phyloP scores from a whole-genome alignment of 1,139 yeast genomes.

The Blastobotrys petasosporus region DNA sequence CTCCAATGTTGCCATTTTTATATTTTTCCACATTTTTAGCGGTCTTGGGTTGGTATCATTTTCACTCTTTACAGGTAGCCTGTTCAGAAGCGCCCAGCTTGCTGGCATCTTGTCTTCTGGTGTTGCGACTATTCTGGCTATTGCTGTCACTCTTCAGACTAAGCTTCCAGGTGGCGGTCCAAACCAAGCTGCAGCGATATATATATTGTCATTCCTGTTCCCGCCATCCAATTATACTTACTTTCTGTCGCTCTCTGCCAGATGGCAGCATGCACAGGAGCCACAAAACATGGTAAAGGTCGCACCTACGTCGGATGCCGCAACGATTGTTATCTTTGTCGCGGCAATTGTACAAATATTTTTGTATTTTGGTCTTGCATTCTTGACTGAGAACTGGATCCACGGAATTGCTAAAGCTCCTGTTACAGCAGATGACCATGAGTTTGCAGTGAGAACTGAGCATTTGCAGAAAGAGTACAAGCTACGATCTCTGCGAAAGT shows the following conservation, averaged over 20 bases:
- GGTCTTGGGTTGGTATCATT: slow-evolving; percentile 33
- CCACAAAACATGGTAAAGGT: slow-evolving; percentile 25
- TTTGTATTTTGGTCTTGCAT: slow-evolving; percentile 25
- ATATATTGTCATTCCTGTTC: slow-evolving; percentile 31
- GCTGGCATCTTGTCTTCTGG: slow-evolving; percentile 35
- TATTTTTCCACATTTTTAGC: slow-evolving; percentile 32
- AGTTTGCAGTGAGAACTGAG: slow-evolving; percentile 21
- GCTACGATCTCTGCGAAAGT: slow-evolving; percentile 12
- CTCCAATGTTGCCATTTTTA: slow-evolving; percentile 28
- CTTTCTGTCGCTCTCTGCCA: slow-evolving; percentile 28
- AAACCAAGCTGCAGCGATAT: slow-evolving; percentile 25
- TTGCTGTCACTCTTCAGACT: slow-evolving; percentile 31
- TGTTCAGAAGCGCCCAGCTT: slow-evolving; percentile 32
- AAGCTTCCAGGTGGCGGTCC: slow-evolving; percentile 25
- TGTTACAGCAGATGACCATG: slow-evolving; percentile 10
- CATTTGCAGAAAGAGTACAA: slow-evolving; percentile 25
- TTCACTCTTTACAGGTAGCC: slow-evolving; percentile 31
- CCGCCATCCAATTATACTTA: slow-evolving; percentile 35
- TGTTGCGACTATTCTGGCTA: slow-evolving; percentile 31
- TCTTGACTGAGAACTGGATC: slow-evolving; percentile 23
- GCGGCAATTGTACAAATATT: slow-evolving; percentile 30
- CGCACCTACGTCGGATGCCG: slow-evolving; percentile 28
- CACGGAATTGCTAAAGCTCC: slow-evolving; percentile 24
- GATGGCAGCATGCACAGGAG: slow-evolving; percentile 24
- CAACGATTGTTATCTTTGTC: slow-evolving; percentile 30